Evolutionary conservation across 2,329 filamentous ascomycete genomes (phyloP), one percentile per base, ranked within the genome.

Genomic region (Talaromyces rugulosus): DNA sequence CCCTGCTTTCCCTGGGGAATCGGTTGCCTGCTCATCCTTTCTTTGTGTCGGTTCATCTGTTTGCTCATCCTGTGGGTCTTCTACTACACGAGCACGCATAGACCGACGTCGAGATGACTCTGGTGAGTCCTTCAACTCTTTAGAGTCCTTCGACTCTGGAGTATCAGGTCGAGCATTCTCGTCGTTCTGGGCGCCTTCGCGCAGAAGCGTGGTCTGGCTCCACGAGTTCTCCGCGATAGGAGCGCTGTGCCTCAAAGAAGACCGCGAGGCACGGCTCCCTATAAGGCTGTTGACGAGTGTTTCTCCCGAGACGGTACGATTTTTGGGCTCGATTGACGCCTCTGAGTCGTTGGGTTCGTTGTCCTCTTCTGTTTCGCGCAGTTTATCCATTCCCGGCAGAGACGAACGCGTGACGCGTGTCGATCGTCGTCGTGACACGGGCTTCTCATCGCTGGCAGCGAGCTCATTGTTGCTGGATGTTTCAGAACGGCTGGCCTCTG

Each of bases 401-500:
- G 76, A 78, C 62, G 74, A 71, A 72, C 76, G 76, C 70, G 70
- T 72, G 27, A 73, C 71, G 67, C 76, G 76, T 72, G 74, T 72
- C 67, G 76, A 76, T 59, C 65, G 69, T 44, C 71, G 71, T 53
- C 71, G 74, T 53, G 67, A 57, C 12, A 66, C 62, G 31, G 69
- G 66, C 63, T 74, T 73, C 62, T 76, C 74, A 53, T 76, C 73
- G 31, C 64, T 66, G 12, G 68, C 70, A 66, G 71, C 70, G 66
- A 74, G 71, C 62, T 75, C 73, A 66, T 73, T 73, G 65, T 74
- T 75, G 66, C 75, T 78, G 5, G 76, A 77, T 2, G 75, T 77
- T 61, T 78, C 76, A n/a, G 76, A 79, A 59, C 73, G 75, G 63
- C 77, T 78, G 47, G 76, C 76, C 60, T 77, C 76, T 59, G 77